Conservation (phyloP, 164 flowering plant genomes). For the Magnolia sinica region DNA sequence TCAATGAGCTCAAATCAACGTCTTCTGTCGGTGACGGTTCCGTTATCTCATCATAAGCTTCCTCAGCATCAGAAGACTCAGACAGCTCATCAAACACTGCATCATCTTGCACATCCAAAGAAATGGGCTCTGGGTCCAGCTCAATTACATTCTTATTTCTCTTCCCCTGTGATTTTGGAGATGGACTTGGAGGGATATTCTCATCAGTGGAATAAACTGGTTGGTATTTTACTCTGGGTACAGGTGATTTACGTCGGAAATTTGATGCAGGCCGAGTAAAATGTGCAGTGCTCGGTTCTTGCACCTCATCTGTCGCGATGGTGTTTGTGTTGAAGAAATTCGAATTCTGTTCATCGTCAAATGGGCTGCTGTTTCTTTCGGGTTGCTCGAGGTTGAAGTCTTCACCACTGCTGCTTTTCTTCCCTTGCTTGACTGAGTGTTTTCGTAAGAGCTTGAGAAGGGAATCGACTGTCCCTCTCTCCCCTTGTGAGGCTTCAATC, state of each 20-base stretch:
- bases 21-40: constrained; percentile 21
- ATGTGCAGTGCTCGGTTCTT: constrained; percentile 29
- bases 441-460: constrained; percentile 74
- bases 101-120: constrained; percentile 8
- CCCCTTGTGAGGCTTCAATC: constrained; percentile 50
- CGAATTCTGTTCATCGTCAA: constrained; percentile 35
- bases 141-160: constrained; percentile 24
- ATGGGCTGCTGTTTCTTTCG: constrained; percentile 24
- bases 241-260: constrained; percentile 72
- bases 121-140: constrained; percentile 19
- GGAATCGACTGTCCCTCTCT: constrained; percentile 81
- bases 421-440: constrained; percentile 70
- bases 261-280: constrained; percentile 57
- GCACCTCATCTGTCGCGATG: constrained; percentile 28
- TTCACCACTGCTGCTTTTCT: constrained; percentile 28
- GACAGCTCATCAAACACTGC: constrained; percentile 10
- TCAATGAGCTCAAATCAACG: constrained; percentile 50
- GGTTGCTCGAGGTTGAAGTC: constrained; percentile 35
- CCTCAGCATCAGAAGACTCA: constrained; percentile 37
- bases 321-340: constrained; percentile 35
- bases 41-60: constrained; percentile 27
- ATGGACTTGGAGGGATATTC: constrained; percentile 16
- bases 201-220: constrained; percentile 39
- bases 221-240: constrained; percentile 55
- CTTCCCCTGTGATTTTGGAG: constrained; percentile 14